A percentile compares a stretch with the other conserved stretches of the same genome.
These are phyloP conservation scores for Punica granatum DNA, from an alignment of 345 rosid species.

Conservation along the genomic window DNA sequence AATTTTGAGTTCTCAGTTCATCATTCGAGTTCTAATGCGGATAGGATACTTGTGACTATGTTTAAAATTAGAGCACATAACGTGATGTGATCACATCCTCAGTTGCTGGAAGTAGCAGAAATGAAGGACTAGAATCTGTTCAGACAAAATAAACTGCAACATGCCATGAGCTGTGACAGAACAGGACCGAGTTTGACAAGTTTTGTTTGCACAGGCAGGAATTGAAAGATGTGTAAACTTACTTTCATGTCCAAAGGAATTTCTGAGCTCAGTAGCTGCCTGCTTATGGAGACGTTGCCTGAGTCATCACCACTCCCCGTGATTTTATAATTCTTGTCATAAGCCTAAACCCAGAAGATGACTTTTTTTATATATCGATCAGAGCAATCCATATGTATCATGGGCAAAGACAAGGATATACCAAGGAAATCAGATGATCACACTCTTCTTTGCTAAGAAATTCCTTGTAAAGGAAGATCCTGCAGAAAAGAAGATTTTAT, in stretches of 20 bases:
- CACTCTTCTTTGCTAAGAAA: slow-evolving; percentile 73
- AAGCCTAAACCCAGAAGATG: slow-evolving; percentile 27
- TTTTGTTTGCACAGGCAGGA: background rate
- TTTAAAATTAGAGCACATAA: background rate
- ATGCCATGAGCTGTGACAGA: background rate
- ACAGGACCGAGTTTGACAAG: background rate
- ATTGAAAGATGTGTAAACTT: slow-evolving; percentile 15
- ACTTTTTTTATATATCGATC: slow-evolving; percentile 6
- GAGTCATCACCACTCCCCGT: slow-evolving; percentile 15
- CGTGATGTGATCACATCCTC: background rate
- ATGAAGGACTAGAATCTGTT: background rate
- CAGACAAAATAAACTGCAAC: background rate
- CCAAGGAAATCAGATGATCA: slow-evolving; percentile 63
- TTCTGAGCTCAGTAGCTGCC: slow-evolving; percentile 28
- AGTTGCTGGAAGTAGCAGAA: background rate
- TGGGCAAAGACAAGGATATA: slow-evolving; percentile 17
- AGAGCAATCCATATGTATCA: slow-evolving; percentile 2
- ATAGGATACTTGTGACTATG: background rate
- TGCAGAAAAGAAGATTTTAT: slow-evolving; percentile 25
- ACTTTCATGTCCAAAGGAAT: slow-evolving; percentile 28
- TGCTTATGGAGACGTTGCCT: slow-evolving; percentile 16
- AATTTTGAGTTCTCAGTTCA: too few relatives aligned
- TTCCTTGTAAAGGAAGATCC: slow-evolving; percentile 65
- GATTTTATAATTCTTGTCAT: slow-evolving; percentile 15
- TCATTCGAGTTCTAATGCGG: background rate